These are phyloP conservation scores for Yarrowia galli DNA, from an alignment of 1,139 yeast genomes.

Conservation along the genomic window DNA sequence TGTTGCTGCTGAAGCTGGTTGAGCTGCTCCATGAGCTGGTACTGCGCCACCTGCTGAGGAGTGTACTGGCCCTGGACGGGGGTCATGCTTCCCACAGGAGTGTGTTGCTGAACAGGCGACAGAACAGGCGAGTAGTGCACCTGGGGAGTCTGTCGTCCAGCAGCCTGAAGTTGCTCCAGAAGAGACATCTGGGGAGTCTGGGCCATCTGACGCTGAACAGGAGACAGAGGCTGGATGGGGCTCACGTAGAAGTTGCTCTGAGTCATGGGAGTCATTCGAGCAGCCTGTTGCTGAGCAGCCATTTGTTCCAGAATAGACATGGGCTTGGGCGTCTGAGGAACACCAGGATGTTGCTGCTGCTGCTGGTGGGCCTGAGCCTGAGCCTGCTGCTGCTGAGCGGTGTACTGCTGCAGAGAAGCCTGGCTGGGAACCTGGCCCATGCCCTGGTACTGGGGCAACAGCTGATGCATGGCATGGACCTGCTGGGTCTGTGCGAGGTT, in stretches of 20 bases:
- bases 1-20: slow-evolving; percentile 24
- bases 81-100: slow-evolving; percentile 14
- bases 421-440: slow-evolving; percentile 19
- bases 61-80: slow-evolving; percentile 20
- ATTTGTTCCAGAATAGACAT: slow-evolving; percentile 17
- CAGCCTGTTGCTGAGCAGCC: slow-evolving; percentile 32
- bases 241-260: slow-evolving; percentile 20
- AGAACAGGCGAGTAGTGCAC: slow-evolving; percentile 19
- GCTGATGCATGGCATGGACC: slow-evolving; percentile 32
- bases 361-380: too few relatives aligned
- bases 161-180: slow-evolving; percentile 23
- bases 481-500: slow-evolving; percentile 35
- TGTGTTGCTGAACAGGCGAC: slow-evolving; percentile 29
- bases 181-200: slow-evolving; percentile 22
- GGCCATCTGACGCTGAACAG: slow-evolving; percentile 33
- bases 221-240: slow-evolving; percentile 32
- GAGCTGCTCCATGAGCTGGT: slow-evolving; percentile 34
- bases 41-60: slow-evolving; percentile 23
- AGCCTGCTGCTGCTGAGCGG: slow-evolving; percentile 1
- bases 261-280: slow-evolving; percentile 27
- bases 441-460: slow-evolving; percentile 35
- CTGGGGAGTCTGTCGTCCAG: slow-evolving; percentile 23
- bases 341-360: slow-evolving; percentile 6
- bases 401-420: background rate
- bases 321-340: slow-evolving; percentile 26